Evolutionary conservation across 2,329 filamentous ascomycete species (phyloP).

Genomic region (Fusarium luffae): DNA sequence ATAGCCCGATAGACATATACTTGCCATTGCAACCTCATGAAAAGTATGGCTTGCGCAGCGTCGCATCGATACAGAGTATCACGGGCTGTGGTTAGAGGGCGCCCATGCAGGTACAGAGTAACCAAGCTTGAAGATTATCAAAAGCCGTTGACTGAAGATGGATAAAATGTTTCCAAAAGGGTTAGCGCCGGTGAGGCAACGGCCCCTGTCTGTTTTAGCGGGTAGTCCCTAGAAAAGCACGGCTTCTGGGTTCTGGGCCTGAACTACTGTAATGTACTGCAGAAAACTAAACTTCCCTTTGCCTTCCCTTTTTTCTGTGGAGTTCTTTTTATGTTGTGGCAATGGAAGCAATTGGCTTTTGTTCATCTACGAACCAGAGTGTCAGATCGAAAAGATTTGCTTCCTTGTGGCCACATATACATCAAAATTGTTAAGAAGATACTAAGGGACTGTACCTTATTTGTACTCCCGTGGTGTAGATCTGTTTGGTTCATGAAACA

Average conservation of each 20-base stretch:
- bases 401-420: neutral
- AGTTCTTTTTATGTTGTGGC: slow-evolving; percentile 6
- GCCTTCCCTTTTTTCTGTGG: slow-evolving; percentile 15
- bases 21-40: neutral
- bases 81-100: neutral
- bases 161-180: neutral
- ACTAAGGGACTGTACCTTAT: no score
- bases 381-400: slow-evolving; percentile 21
- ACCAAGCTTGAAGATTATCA: slow-evolving; percentile 33
- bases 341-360: neutral
- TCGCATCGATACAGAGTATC: neutral
- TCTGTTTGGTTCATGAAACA: slow-evolving; percentile 18
- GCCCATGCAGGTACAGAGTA: slow-evolving; percentile 18
- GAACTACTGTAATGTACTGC: neutral
- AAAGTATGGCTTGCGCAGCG: neutral
- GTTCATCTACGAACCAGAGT: slow-evolving; percentile 2
- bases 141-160: slow-evolving; percentile 6
- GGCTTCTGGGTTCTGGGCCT: slow-evolving; percentile 25
- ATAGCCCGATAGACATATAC: neutral
- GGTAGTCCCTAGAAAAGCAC: slow-evolving; percentile 30
- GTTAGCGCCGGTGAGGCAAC: slow-evolving; percentile 15
- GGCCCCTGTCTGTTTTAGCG: slow-evolving; percentile 26
- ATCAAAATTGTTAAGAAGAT: neutral
- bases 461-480: slow-evolving; percentile 4
- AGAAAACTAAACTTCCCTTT: neutral